Evolutionary conservation across 2,329 filamentous ascomycete genomes (phyloP).

Genomic region (Verticillium isaacii): DNA sequence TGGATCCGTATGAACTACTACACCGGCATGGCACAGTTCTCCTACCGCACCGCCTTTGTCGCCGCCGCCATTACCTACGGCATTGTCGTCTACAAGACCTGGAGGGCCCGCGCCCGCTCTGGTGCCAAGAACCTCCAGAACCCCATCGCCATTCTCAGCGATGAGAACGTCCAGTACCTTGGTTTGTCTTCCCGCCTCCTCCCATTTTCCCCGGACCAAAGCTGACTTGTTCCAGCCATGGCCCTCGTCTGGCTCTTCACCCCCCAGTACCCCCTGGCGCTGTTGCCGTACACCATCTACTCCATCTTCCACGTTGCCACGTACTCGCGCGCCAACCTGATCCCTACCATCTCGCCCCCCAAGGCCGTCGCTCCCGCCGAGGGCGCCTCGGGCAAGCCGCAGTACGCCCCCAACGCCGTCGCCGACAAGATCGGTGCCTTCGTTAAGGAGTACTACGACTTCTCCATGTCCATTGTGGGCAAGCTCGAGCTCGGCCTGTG

Average conservation of each 20-base stretch:
- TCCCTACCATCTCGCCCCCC: constrained; percentile 77
- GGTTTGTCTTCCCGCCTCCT: constrained; percentile 52
- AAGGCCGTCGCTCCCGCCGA: constrained; percentile 47
- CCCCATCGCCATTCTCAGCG: constrained; percentile 62
- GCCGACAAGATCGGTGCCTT: constrained; percentile 85
- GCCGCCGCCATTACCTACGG: constrained; percentile 90
- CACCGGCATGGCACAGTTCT: constrained; percentile 69
- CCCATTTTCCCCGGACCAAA: constrained; percentile 1
- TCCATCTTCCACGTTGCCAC: constrained; percentile 98
- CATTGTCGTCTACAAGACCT: constrained; percentile 98
- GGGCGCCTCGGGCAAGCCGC: constrained; percentile 53
- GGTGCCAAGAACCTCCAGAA: constrained; percentile 58
- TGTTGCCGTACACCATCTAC: constrained; percentile 94
- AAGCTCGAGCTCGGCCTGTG: constrained; percentile 83
- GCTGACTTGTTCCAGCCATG: constrained; percentile 59
- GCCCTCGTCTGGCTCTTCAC: constrained; percentile 92
- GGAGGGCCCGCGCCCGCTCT: constrained; percentile 76
- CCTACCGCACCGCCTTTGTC: constrained; percentile 87
- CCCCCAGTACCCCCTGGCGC: constrained; percentile 81
- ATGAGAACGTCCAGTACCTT: constrained; percentile 98
- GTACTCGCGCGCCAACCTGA: constrained; percentile 88
- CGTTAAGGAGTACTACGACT: constrained; percentile 97
- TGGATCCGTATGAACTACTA: constrained; percentile 88
- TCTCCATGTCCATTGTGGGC: constrained; percentile 90
- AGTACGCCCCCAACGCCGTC: constrained; percentile 51